Percentiles rank a stretch among this genome's conserved stretches.
Evolutionary conservation across 176 grass and related monocot genomes (phyloP).

Genomic region (Saccharum officinarum): DNA sequence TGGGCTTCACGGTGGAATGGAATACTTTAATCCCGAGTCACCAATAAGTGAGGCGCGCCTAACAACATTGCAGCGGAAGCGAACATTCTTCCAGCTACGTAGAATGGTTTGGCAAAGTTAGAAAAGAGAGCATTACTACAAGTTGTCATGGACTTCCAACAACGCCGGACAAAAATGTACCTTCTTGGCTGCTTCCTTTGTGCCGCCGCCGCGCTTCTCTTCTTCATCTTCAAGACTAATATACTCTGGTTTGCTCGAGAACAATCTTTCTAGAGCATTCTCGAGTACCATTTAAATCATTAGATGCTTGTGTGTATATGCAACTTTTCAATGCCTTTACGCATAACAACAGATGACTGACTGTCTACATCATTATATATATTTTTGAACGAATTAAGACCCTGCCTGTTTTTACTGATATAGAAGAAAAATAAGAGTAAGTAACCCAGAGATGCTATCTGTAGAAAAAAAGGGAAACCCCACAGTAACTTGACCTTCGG

Average conservation of each 20-base stretch:
- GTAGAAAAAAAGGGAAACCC: no score
- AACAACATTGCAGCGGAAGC: not conserved
- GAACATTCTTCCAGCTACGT: constrained; percentile 37
- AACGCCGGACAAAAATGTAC: constrained; percentile 7
- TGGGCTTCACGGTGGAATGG: not conserved
- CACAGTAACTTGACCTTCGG: no score
- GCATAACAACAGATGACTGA: not conserved
- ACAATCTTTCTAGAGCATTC: not conserved
- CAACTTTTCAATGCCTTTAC: constrained; percentile 6
- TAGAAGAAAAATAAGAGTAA: no score
- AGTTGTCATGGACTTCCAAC: not conserved
- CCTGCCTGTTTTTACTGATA: no score
- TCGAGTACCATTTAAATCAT: not conserved
- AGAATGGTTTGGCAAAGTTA: constrained; percentile 23
- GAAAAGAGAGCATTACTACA: not conserved
- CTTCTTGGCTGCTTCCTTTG: not conserved
- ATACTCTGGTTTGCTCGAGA: not conserved
- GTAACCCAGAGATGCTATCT: no score
- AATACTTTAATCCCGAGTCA: not conserved
- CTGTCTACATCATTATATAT: no score
- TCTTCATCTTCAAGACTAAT: not conserved
- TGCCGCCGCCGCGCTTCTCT: not conserved
- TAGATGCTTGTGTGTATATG: not conserved
- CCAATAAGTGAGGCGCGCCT: not conserved
- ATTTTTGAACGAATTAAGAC: no score